Base-by-base conservation (phyloP, 495 filamentous ascomycete species). In the Trichoderma reesei region DNA sequence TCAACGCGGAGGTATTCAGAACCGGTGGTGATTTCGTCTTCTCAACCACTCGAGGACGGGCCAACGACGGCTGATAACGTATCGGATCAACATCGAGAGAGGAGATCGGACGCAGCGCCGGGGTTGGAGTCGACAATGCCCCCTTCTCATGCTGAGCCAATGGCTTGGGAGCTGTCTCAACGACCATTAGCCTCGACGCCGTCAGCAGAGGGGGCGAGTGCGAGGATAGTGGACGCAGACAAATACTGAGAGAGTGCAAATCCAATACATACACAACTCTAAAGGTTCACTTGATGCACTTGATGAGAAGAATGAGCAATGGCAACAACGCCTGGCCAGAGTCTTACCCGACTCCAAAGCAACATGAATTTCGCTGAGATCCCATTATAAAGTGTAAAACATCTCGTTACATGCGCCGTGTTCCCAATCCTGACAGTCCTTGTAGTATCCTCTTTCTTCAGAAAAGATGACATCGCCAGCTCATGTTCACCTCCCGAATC, bases 21-120 rank as follows among this genome's bases (percentile, higher is more conserved):
- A 18, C 20, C 20, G 44, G 20, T 48, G 44, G 44, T 48, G 2
- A 48, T 48, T 3, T 71, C 66, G 77, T 65, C 64, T 67, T 63
- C n/a, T 62, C 63, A 62, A 72, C 70, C 31, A 67, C 68, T 59
- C 70, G 62, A 14, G 5, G 42, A 16, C 13, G 26, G 26, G 26
- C 1, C 26, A 26, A 46, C 42, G 42, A 46, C 51, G 4, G 10
- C 51, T 0, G 18, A 33, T 13, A 16, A 34, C 18, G 9, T 26
- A 34, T 4, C 44, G 18, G 4, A 16, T 18, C 44, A 20, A 20
- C 5, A 1, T 5, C 9, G 18, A 9, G 6, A 8, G 20, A 18
- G 20, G 8, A 18, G 20, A 18, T 18, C 44, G 3, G 44, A 18
- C 18, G 14, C 16, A 8, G n/a, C n/a, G 8, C n/a, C 44, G 5